A percentile compares a stretch with the other conserved stretches of the same genome.
Evolutionary conservation across 78 protist species (phyloP).

Genomic region (Dictyostelium citrinum): DNA sequence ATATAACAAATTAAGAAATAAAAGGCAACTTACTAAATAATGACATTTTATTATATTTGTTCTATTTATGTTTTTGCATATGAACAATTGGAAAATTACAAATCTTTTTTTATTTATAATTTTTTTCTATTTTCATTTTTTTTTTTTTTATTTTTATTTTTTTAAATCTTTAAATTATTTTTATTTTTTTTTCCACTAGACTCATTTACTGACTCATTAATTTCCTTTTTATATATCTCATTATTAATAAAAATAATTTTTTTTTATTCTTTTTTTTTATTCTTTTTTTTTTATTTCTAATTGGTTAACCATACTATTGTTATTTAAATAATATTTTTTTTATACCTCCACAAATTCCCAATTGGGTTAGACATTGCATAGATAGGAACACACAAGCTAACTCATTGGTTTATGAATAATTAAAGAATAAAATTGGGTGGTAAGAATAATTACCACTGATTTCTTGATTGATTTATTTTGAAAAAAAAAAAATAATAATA

Average conservation of each 20-base stretch:
- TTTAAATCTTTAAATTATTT: neutral
- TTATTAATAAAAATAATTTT: neutral
- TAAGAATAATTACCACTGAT: neutral
- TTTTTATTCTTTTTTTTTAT: neutral
- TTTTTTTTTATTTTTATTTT: neutral
- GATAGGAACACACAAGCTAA: neutral
- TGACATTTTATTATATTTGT: neutral
- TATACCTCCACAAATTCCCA: neutral
- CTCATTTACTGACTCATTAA: neutral
- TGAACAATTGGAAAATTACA: neutral
- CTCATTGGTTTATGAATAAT: neutral
- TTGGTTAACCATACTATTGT: neutral
- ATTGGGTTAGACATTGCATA: neutral
- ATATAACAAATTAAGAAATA: no score
- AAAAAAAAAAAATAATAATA: neutral
- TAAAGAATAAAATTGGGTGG: neutral
- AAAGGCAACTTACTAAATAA: neutral
- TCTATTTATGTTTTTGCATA: neutral
- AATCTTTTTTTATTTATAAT: neutral
- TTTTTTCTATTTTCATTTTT: neutral
- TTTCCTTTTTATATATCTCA: neutral
- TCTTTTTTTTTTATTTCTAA: neutral
- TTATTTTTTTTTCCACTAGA: neutral
- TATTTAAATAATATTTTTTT: neutral
- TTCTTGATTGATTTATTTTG: neutral